Base-by-base conservation (phyloP, 2,329 filamentous ascomycete species). In the Dactylellina cionopaga region DNA sequence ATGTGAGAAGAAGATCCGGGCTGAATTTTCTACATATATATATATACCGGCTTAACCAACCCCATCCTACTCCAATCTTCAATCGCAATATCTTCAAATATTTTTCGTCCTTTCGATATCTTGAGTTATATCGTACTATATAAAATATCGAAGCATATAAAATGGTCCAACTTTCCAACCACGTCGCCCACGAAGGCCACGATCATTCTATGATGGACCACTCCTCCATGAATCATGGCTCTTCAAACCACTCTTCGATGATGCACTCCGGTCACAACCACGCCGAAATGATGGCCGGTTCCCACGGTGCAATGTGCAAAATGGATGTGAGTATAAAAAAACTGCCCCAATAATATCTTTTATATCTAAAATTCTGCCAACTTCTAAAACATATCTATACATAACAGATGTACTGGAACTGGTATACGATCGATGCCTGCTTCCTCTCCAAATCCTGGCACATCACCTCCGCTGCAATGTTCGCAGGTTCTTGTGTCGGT, bases 401-500 rank as follows among this genome's bases (percentile, higher is more conserved):
- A 27, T 39, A 31, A 11, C 65, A 91, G 89, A 92, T 92, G 90
- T 82, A 91, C 39, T 92, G 90, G 89, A 92, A 92, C 80, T 91
- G 89, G 89, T 84, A 90, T 79, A 89, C 88, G 2, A 82, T 90
- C 78, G 87, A 90, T 78, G 81, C 88, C 17, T 92, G 88, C 81
- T 94, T 95, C 84, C 85, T 95, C 77, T 81, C 89, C 22, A 76
- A 79, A 5, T 83, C 84, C 19, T 95, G 91, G 91, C 88, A 88
- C 77, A 85, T 94, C 79, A 88, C 82, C 13, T 89, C 88, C 22
- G 81, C 80, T 1, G 88, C 85, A 79, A 89, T 89, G 85, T 94
- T 96, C 78, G 91, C 89, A 49, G 91, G 89, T 19, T 90, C 88
- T 56, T 95, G 91, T 81, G 89, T 96, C 77, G 91, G 90, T 71